Conservation (phyloP, 129 eudicot genomes). For the Chrysanthemum seticuspe region DNA sequence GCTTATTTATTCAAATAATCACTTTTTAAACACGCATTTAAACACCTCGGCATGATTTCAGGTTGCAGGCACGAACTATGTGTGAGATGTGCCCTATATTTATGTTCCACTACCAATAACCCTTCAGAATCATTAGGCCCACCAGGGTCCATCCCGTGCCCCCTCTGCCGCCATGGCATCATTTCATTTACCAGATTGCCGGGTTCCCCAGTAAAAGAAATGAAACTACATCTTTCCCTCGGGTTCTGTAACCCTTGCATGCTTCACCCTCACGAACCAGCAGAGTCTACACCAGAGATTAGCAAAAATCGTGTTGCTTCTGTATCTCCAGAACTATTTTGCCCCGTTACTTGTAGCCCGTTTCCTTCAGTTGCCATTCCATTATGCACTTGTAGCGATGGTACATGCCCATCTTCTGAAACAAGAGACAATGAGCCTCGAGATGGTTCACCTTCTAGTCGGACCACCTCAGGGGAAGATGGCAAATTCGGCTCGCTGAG, state of each 20-base stretch:
- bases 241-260: slow-evolving; percentile 87
- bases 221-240: slow-evolving; percentile 59
- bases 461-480: slow-evolving; percentile 42
- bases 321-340: slow-evolving; percentile 73
- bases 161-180: slow-evolving; percentile 77
- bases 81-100: slow-evolving; percentile 91
- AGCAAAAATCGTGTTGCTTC: slow-evolving; percentile 69
- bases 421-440: slow-evolving; percentile 45
- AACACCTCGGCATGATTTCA: slow-evolving; percentile 30
- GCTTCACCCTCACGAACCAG: slow-evolving; percentile 77
- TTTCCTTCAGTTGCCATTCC: slow-evolving; percentile 78
- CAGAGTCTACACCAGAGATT: slow-evolving; percentile 47
- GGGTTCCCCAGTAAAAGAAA: slow-evolving; percentile 61
- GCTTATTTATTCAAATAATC: too few relatives aligned
- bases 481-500: slow-evolving; percentile 54
- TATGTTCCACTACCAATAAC: slow-evolving; percentile 81
- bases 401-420: slow-evolving; percentile 70
- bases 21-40: too few relatives aligned
- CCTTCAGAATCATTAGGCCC: slow-evolving; percentile 58
- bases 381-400: slow-evolving; percentile 75
- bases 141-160: slow-evolving; percentile 97
- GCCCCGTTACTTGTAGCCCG: slow-evolving; percentile 91
- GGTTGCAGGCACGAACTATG: slow-evolving; percentile 88
- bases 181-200: slow-evolving; percentile 59
- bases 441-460: slow-evolving; percentile 52